A percentile compares a stretch with the other conserved stretches of the same genome.
Evolutionary conservation across 257 asterid genomes (phyloP).

Genomic region (Solanum gracilifrons): DNA sequence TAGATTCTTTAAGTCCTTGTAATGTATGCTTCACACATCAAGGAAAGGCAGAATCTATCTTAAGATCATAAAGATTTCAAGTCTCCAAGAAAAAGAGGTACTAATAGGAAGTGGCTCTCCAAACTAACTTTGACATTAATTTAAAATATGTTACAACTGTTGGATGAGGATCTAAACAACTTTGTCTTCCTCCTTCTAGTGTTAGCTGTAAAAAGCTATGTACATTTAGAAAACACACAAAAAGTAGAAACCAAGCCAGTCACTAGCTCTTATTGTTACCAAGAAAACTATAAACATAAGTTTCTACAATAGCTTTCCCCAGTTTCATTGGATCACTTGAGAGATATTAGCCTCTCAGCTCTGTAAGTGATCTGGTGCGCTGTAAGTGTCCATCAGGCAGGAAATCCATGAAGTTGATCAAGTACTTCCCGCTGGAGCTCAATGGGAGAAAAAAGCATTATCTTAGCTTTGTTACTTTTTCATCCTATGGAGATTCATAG

Average conservation of each 20-base stretch:
- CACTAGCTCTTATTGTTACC: neutral
- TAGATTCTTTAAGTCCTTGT: neutral
- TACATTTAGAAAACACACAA: conserved; percentile 24
- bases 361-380: neutral
- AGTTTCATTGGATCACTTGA: neutral
- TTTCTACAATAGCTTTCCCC: conserved; percentile 1
- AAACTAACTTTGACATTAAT: conserved; percentile 2
- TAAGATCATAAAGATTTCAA: neutral
- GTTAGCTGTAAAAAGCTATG: conserved; percentile 18
- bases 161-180: neutral
- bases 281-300: neutral
- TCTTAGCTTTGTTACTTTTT: conserved; percentile 17
- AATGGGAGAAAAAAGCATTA: neutral
- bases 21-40: neutral
- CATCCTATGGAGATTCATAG: conserved; percentile 59
- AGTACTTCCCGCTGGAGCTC: neutral
- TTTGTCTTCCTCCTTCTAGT: neutral
- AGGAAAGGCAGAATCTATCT: neutral
- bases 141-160: conserved; percentile 7
- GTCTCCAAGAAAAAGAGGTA: conserved; percentile 6
- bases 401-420: neutral
- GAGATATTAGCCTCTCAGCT: neutral
- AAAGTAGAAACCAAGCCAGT: conserved; percentile 4
- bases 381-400: neutral
- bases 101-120: neutral